phyloP scores from a whole-genome alignment of 108 stramenopile genomes.

The Conticribra guillardii region DNA sequence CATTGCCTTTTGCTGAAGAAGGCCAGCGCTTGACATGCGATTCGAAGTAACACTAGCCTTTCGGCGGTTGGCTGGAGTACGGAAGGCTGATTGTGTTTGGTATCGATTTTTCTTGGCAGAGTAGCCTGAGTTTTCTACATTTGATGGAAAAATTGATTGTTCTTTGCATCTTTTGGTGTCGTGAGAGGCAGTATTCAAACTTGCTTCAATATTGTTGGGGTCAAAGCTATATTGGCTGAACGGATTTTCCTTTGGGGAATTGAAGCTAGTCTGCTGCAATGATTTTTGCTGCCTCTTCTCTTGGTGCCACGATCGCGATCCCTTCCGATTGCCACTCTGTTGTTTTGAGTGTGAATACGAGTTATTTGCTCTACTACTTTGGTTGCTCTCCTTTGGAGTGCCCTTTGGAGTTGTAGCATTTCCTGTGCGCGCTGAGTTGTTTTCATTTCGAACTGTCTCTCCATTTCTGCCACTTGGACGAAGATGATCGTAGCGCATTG shows the following conservation, averaged over 20 bases:
- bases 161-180: slow-evolving; percentile 12
- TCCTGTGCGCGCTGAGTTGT: background rate
- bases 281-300: slow-evolving; percentile 36
- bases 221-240: slow-evolving; percentile 77
- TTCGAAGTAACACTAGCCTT: slow-evolving; percentile 21
- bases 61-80: slow-evolving; percentile 32
- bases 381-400: background rate
- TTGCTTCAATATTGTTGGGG: slow-evolving; percentile 79
- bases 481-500: background rate
- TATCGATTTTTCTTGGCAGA: slow-evolving; percentile 14
- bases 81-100: slow-evolving; percentile 8
- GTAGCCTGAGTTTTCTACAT: background rate
- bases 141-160: slow-evolving; percentile 35
- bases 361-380: background rate
- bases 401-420: slow-evolving; percentile 6
- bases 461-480: background rate
- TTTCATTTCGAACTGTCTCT: background rate
- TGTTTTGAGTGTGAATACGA: slow-evolving; percentile 9
- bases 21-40: slow-evolving; percentile 35
- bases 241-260: slow-evolving; percentile 79
- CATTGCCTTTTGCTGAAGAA: slow-evolving; percentile 42
- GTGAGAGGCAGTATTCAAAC: slow-evolving; percentile 33
- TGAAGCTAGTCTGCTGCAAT: slow-evolving; percentile 32
- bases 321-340: slow-evolving; percentile 5
- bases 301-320: background rate